phyloP scores from a whole-genome alignment of 2,329 filamentous ascomycete genomes.

The Chrysoporthe austroafricana region DNA sequence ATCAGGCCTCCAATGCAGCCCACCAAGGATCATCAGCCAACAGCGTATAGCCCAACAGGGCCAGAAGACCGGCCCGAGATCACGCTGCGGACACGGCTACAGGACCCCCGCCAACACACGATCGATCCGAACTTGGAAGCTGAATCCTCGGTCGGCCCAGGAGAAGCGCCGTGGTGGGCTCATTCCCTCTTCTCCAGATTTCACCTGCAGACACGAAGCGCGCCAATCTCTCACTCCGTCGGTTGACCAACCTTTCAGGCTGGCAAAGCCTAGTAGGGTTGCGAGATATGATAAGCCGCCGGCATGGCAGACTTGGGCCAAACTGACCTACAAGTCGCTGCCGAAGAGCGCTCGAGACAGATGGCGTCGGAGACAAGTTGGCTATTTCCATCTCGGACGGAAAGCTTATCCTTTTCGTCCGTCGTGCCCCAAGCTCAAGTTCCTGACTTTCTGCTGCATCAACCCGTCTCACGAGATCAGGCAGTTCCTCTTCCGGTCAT shows the following conservation, averaged over 20 bases:
- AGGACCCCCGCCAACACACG: background rate
- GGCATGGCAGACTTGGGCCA: too few species aligned
- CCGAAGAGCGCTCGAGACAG: too few species aligned
- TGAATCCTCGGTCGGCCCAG: background rate
- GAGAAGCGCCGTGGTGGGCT: slow-evolving; percentile 12
- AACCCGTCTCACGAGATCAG: background rate
- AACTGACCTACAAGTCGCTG: too few species aligned
- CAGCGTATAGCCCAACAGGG: background rate
- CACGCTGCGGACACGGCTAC: slow-evolving; percentile 3
- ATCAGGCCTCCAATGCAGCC: slow-evolving; percentile 6
- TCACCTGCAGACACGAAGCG: background rate
- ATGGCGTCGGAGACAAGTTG: too few species aligned
- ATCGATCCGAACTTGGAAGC: background rate
- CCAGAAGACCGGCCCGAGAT: slow-evolving; percentile 16
- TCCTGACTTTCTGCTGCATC: background rate
- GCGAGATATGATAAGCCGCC: too few species aligned
- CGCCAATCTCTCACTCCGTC: slow-evolving; percentile 10
- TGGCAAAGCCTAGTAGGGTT: too few species aligned
- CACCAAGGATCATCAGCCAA: slow-evolving; percentile 7
- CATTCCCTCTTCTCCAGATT: background rate
- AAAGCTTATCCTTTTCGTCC: background rate
- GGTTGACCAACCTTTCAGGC: background rate
- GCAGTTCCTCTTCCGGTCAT: too few species aligned
- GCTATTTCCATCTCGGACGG: too few species aligned
- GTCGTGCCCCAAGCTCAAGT: background rate